Percentiles rank a stretch among this genome's conserved stretches.
These are phyloP conservation scores for Adansonia grandidieri DNA, from an alignment of 441 rosid genomes.

Conservation along the genomic window DNA sequence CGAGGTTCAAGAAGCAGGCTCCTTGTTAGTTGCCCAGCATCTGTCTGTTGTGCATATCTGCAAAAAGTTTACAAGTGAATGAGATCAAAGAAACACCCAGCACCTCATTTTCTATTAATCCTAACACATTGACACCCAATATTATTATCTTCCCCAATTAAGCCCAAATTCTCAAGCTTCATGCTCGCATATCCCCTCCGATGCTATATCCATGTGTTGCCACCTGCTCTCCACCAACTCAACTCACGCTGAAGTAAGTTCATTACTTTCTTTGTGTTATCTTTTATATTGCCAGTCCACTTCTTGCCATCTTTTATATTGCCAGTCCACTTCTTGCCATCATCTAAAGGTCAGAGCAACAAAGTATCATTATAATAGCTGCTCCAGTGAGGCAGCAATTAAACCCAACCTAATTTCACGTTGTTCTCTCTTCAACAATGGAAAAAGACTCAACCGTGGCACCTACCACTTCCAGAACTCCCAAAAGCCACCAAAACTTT, in stretches of 20 bases:
- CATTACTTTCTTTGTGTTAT: neutral
- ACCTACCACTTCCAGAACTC: neutral
- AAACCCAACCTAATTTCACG: neutral
- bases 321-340: slow-evolving; percentile 7
- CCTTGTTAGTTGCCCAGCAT: slow-evolving; percentile 85
- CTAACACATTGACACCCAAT: neutral
- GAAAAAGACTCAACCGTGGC: neutral
- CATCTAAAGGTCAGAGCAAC: neutral
- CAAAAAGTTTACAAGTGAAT: neutral
- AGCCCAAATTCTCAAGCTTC: slow-evolving; percentile 1
- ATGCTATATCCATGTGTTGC: neutral
- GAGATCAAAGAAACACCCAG: neutral
- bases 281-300: neutral
- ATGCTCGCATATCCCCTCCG: neutral
- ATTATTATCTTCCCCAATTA: neutral
- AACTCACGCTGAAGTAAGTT: neutral
- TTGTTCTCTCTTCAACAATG: neutral
- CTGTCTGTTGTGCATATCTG: slow-evolving; percentile 87
- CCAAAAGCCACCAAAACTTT: neutral
- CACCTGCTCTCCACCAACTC: neutral
- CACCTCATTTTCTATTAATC: neutral
- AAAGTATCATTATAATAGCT: neutral
- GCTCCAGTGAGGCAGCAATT: neutral
- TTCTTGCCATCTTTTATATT: neutral
- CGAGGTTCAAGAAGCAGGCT: slow-evolving; percentile 83